Evolutionary conservation across 2,329 filamentous ascomycete genomes (phyloP).

Genomic region (Ramichloridium luteum): DNA sequence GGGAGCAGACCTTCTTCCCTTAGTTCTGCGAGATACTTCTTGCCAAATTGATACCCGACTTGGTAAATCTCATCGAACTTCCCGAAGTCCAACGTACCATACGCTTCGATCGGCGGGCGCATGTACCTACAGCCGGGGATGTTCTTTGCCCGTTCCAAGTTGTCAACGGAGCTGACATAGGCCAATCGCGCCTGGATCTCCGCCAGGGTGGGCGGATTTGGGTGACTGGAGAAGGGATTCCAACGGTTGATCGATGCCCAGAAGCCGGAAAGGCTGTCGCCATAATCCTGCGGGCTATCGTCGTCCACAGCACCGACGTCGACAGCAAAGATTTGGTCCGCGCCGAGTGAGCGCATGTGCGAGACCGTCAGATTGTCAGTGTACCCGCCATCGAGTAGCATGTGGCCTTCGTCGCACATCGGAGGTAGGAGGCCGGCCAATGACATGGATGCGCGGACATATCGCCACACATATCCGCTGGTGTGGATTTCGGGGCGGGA

Average conservation of each 20-base stretch:
- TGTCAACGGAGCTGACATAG: slow-evolving; percentile 90
- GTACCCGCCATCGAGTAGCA: slow-evolving; percentile 93
- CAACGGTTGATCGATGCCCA: slow-evolving; percentile 94
- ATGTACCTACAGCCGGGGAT: slow-evolving; percentile 90
- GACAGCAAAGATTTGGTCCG: slow-evolving; percentile 87
- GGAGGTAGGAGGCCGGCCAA: slow-evolving; percentile 85
- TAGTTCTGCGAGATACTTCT: slow-evolving; percentile 64
- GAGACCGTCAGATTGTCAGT: slow-evolving; percentile 94
- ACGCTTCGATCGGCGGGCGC: slow-evolving; percentile 85
- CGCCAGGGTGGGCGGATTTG: slow-evolving; percentile 86
- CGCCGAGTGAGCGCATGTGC: slow-evolving; percentile 91
- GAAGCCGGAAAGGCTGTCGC: slow-evolving; percentile 85
- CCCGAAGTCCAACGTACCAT: slow-evolving; percentile 88
- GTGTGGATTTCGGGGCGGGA: slow-evolving; percentile 86
- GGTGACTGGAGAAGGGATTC: slow-evolving; percentile 82
- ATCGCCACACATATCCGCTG: slow-evolving; percentile 93
- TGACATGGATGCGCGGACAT: slow-evolving; percentile 93
- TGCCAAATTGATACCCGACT: slow-evolving; percentile 76
- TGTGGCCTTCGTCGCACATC: slow-evolving; percentile 89
- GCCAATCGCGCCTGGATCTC: slow-evolving; percentile 93
- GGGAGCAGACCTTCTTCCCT: slow-evolving; percentile 66
- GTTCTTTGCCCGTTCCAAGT: slow-evolving; percentile 81
- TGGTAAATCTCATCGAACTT: slow-evolving; percentile 97
- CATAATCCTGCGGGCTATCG: slow-evolving; percentile 79
- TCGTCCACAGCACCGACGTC: slow-evolving; percentile 92